phyloP scores from a whole-genome alignment of 2,329 filamentous ascomycete genomes.

The Botrytis fragariae region DNA sequence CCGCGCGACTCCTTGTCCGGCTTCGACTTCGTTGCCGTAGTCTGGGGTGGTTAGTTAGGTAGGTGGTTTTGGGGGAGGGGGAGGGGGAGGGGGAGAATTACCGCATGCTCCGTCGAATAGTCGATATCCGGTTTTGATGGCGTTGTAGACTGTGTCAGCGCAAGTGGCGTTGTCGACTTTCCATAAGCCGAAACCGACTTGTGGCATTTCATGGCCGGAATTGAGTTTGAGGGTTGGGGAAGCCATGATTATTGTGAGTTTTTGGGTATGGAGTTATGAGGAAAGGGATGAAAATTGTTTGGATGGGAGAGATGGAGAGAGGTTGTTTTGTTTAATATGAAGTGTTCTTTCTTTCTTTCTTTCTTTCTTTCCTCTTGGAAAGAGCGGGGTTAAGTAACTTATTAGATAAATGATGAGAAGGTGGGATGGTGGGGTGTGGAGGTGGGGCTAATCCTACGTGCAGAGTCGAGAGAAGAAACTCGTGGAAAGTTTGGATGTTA shows the following conservation, averaged over 20 bases:
- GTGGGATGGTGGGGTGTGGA: not conserved
- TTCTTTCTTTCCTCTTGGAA: not conserved
- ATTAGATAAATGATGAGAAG: not conserved
- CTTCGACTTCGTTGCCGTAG: conserved; percentile 80
- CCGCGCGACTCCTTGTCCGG: conserved; percentile 71
- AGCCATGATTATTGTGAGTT: conserved; percentile 32
- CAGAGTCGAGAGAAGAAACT: not conserved
- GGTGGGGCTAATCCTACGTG: not conserved
- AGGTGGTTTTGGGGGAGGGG: not conserved
- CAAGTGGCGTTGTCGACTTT: conserved; percentile 64
- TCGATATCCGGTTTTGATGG: conserved; percentile 59
- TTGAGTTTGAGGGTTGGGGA: conserved; percentile 46
- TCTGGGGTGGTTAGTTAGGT: conserved; percentile 46
- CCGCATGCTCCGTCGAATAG: conserved; percentile 60
- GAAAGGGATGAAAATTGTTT: not conserved
- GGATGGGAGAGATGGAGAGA: not conserved
- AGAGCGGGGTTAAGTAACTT: not conserved
- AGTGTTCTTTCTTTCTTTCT: not conserved
- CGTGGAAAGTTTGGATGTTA: not conserved
- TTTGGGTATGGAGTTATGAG: too few species aligned
- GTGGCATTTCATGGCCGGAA: conserved; percentile 53
- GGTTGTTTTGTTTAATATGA: not conserved
- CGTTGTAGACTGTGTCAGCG: conserved; percentile 67
- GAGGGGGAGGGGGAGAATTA: conserved; percentile 31
- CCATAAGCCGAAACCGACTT: conserved; percentile 66